Base-by-base conservation (phyloP, 1,139 yeast genomes). In the Magnusiomyces fungicola region DNA sequence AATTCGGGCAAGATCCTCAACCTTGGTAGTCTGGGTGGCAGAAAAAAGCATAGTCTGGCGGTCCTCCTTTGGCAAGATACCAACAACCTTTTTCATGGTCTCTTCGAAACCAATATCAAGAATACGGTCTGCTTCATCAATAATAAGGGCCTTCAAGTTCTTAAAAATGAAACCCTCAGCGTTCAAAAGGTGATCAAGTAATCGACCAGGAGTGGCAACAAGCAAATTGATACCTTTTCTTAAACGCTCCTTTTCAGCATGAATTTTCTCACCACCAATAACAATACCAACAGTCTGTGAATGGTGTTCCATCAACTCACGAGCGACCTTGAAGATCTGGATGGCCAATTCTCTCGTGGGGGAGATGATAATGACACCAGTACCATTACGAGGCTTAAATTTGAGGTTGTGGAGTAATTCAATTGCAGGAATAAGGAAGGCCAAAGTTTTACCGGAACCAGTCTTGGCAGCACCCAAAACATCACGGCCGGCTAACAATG, bases 11-110 rank as follows among this genome's bases (percentile, higher is more conserved):
- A 92, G 76, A 71, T 94, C 99, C 66, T 92, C 97, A 55, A 92
- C 98, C 72, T 94, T 94, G 43, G 97, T 92, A 38, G 99, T 92
- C 69, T 92, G 99, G 1, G 99, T 92, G 46, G 99, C 98, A 16
- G 97, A 89, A 66, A 94, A 92, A 59, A 92, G 73, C 97, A 92
- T 92, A 39, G 96, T 78, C 69, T 92, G 99, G 70, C 99, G 83
- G 58, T 85, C 90, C 57, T 89, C 95, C 56, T 80, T 84, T 45
- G 99, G 99, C 63, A 94, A 74, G 55, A 94, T 87, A 69, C 84
- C 87, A 64, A 92, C 88, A 63, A 92, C 92, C 70, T 94, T 97
- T 68, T 79, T 85, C 97, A 92, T 92, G 73, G 92, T 97, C 59
- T 92, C 97, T 72, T 92, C 97, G 69, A 92, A 92, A 56, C 98